phyloP scores from a whole-genome alignment of 2,329 filamentous ascomycete genomes.

The Sordariomycetes sp. region DNA sequence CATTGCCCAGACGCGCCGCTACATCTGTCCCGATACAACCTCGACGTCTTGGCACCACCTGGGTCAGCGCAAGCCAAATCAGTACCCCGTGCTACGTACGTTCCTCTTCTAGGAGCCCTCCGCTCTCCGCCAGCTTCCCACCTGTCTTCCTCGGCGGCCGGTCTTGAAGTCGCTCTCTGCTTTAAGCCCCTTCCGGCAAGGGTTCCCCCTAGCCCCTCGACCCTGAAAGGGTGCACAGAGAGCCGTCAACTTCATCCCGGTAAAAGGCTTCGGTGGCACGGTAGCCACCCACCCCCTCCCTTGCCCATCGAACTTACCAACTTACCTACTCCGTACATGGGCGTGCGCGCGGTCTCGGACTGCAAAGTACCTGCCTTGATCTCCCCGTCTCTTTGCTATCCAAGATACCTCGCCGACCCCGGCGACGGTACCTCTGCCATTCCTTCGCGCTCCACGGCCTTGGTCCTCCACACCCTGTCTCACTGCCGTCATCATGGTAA shows the following conservation, averaged over 20 bases:
- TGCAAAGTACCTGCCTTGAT: slow-evolving; percentile 10
- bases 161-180: too few relatives aligned
- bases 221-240: neutral
- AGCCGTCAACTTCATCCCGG: neutral
- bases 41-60: too few relatives aligned
- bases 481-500: slow-evolving; percentile 39
- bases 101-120: too few relatives aligned
- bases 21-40: too few relatives aligned
- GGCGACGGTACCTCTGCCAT: slow-evolving; percentile 25
- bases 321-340: too few relatives aligned
- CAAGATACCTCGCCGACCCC: slow-evolving; percentile 22
- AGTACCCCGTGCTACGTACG: too few relatives aligned
- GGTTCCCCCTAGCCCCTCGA: slow-evolving; percentile 2
- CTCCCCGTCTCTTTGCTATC: slow-evolving; percentile 22
- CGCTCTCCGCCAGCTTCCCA: too few relatives aligned
- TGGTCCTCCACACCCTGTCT: slow-evolving; percentile 28
- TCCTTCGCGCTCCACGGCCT: slow-evolving; percentile 18
- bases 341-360: neutral
- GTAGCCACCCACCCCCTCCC: slow-evolving; percentile 22
- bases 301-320: slow-evolving; percentile 17
- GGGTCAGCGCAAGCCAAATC: too few relatives aligned
- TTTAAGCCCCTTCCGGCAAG: slow-evolving; percentile 6
- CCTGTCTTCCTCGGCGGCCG: too few relatives aligned
- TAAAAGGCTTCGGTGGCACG: slow-evolving; percentile 20
- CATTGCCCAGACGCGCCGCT: too few relatives aligned